Base-by-base conservation (phyloP, 352 stramenopile genomes). In the Pythium plurisporium region DNA sequence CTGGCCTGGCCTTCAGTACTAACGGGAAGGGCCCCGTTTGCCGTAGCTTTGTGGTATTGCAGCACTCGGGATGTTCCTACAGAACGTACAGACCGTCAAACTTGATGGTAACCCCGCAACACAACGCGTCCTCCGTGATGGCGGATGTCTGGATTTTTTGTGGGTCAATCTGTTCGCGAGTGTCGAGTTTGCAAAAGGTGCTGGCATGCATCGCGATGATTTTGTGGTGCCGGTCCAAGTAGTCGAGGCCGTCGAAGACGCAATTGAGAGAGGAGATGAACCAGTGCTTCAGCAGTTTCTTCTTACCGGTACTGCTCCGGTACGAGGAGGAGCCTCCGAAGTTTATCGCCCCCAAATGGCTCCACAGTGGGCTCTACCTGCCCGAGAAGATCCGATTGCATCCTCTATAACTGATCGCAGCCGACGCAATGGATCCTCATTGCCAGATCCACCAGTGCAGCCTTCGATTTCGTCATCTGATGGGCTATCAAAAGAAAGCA, bases 1-100 rank as follows among this genome's bases (percentile, higher is more conserved):
- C n/a, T n/a, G n/a, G n/a, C n/a, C n/a, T n/a, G n/a, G n/a, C n/a
- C n/a, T n/a, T n/a, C n/a, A n/a, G n/a, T n/a, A n/a, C n/a, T n/a
- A n/a, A n/a, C n/a, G n/a, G n/a, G n/a, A n/a, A n/a, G n/a, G n/a
- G n/a, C n/a, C n/a, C n/a, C n/a, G n/a, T n/a, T 19, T 45, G 10
- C 5, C 38, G n/a, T 45, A 89, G 79, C 25, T 87, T 6, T 80
- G 73, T 29, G 77, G 77, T 9, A 54, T 89, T 34, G 75, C 65
- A 5, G 60, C 58, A 3, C 67, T 84, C 2, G 75, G 74, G 9
- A 22, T 67, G 19, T 65, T 80, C 19, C 44, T 85, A n/a, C 47
- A 44, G 12, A 46, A 59, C 33, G 50, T 89, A 5, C 58, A 86
- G 29, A 75, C 65, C 17, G 56, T 89, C 30, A 65, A 70, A 27